A percentile compares a stretch with the other conserved stretches of the same genome.
Evolutionary conservation across 768 basidiomycete genomes (phyloP).

Genomic region (Hemileccinum rubropunctum): DNA sequence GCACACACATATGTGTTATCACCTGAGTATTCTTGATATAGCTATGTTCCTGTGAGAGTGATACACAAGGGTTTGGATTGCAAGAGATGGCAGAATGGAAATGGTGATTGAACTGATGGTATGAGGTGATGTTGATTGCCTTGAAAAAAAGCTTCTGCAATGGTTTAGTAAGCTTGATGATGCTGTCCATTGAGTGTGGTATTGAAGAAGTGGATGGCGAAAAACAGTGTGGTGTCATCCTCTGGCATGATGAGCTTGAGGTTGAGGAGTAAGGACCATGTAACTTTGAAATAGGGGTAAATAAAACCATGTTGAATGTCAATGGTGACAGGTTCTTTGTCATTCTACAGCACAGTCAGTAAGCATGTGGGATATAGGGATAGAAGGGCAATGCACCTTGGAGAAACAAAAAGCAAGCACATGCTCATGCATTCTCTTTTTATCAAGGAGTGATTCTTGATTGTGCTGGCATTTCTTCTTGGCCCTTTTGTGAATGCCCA

Average conservation of each 20-base stretch:
- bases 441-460: no score
- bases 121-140: not conserved
- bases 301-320: not conserved
- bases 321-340: not conserved
- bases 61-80: not conserved
- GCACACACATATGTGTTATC: no score
- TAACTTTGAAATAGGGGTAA: not conserved
- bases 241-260: not conserved
- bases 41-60: not conserved
- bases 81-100: not conserved
- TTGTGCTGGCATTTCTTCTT: no score
- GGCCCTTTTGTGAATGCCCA: no score
- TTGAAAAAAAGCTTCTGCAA: not conserved
- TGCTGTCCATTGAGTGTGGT: not conserved
- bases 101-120: not conserved
- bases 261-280: accelerated
- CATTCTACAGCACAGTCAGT: not conserved
- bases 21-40: not conserved
- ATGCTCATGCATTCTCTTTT: no score
- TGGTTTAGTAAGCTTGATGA: not conserved
- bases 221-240: not conserved
- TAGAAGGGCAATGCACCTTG: not conserved
- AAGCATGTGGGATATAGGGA: not conserved
- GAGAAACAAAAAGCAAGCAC: not conserved
- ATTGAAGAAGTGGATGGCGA: not conserved